A percentile compares a stretch with the other conserved stretches of the same genome.
Evolutionary conservation across 768 basidiomycete genomes (phyloP).

Genomic region (Boletales sp.): DNA sequence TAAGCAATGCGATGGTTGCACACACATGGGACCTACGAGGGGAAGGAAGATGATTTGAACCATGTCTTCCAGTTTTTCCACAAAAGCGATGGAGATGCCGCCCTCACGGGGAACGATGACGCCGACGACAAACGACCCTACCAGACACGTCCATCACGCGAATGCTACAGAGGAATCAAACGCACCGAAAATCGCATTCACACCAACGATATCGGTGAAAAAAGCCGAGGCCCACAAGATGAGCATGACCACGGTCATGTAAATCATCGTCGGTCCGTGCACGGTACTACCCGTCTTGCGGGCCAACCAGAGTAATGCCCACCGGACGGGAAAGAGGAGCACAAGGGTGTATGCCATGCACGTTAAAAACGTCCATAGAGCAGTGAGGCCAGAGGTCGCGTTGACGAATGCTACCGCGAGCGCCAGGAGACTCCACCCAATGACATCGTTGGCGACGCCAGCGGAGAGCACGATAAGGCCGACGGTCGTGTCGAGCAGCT

Average conservation of each 20-base stretch:
- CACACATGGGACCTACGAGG: constrained; percentile 46
- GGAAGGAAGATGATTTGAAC: constrained; percentile 88
- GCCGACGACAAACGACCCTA: constrained; percentile 81
- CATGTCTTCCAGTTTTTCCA: constrained; percentile 94
- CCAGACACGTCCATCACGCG: not conserved
- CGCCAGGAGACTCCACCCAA: constrained; percentile 87
- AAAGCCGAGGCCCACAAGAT: constrained; percentile 84
- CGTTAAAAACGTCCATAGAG: constrained; percentile 78
- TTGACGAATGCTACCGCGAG: constrained; percentile 91
- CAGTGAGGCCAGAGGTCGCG: constrained; percentile 75
- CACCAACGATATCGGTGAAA: constrained; percentile 93
- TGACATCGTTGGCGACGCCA: constrained; percentile 86
- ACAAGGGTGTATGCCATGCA: constrained; percentile 81
- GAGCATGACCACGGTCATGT: constrained; percentile 84
- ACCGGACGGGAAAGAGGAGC: constrained; percentile 65
- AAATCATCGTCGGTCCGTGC: constrained; percentile 79
- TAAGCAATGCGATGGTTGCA: not conserved
- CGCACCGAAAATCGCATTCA: constrained; percentile 85
- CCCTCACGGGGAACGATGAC: constrained; percentile 85
- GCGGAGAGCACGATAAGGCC: constrained; percentile 91
- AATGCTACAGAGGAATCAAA: not conserved
- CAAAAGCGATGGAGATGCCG: constrained; percentile 77
- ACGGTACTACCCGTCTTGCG: constrained; percentile 74
- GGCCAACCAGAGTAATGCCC: constrained; percentile 66
- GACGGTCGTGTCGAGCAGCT: constrained; percentile 87